Conservation (phyloP, 805 yeast species). For the Maudiozyma barnettii region DNA sequence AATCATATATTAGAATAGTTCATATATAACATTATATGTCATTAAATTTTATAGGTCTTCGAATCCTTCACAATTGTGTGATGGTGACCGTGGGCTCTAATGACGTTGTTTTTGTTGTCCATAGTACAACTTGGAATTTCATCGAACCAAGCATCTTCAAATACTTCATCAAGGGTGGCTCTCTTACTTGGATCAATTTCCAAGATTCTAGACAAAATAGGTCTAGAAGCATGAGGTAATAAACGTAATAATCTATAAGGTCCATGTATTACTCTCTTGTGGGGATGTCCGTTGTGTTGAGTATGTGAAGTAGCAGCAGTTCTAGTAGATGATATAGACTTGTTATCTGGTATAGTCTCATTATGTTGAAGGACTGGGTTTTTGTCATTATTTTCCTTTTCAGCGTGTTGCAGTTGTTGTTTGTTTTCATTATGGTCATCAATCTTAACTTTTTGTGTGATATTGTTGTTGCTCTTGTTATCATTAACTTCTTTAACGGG, state of each 20-base stretch:
- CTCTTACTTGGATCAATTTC: conserved; percentile 50
- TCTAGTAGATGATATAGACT: conserved; percentile 12
- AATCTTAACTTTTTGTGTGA: neutral
- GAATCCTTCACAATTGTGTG: conserved; percentile 43
- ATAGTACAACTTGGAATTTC: conserved; percentile 54
- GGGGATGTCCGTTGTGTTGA: conserved; percentile 18
- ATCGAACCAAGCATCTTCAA: conserved; percentile 61
- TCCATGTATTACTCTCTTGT: conserved; percentile 59
- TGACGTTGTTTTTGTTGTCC: conserved; percentile 31
- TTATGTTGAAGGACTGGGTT: neutral
- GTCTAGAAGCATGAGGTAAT: conserved; percentile 76
- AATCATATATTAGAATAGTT: neutral
- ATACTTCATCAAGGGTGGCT: conserved; percentile 57
- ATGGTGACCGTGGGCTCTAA: conserved; percentile 40
- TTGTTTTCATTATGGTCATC: neutral
- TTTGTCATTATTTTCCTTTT: neutral
- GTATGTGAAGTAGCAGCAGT: conserved; percentile 6
- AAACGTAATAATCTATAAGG: conserved; percentile 75
- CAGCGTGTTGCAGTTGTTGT: neutral
- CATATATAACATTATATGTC: neutral
- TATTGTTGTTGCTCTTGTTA: neutral
- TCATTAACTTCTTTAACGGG: too few species aligned
- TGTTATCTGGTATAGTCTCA: conserved; percentile 5
- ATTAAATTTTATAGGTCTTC: conserved; percentile 34
- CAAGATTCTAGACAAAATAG: conserved; percentile 58